Percentiles rank a stretch among this genome's conserved stretches.
Evolutionary conservation across 768 basidiomycete species (phyloP).

Genomic region (Gyrodon lividus): DNA sequence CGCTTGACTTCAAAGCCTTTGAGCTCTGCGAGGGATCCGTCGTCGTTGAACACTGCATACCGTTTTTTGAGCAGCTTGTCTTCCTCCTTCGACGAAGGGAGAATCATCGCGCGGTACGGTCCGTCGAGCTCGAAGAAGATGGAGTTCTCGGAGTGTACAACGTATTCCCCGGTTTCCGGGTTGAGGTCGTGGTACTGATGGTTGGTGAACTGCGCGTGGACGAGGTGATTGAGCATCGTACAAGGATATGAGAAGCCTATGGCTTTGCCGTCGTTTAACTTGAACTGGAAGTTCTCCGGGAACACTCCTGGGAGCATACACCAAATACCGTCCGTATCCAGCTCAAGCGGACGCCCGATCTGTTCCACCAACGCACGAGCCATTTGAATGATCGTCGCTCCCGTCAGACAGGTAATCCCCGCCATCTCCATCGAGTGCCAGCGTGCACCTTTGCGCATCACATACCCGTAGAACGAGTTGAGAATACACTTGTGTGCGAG

Average conservation of each 20-base stretch:
- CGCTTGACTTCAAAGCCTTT: conserved; percentile 99
- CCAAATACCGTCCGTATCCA: conserved; percentile 99
- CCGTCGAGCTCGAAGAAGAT: conserved; percentile 99
- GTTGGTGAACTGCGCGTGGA: conserved; percentile 93
- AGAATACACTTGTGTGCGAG: conserved; percentile 99
- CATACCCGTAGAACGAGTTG: conserved; percentile 99
- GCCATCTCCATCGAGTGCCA: conserved; percentile 99
- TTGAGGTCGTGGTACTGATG: conserved; percentile 96
- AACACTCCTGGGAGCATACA: conserved; percentile 99
- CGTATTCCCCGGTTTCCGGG: conserved; percentile 79
- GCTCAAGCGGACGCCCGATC: conserved; percentile 93
- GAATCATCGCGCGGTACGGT: conserved; percentile 98
- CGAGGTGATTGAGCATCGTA: conserved; percentile 99
- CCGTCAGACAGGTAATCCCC: conserved; percentile 96
- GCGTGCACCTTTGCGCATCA: conserved; percentile 98
- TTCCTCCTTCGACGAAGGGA: conserved; percentile 98
- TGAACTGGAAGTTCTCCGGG: conserved; percentile 97
- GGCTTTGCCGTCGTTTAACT: conserved; percentile 81
- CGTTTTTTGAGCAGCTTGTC: conserved; percentile 98
- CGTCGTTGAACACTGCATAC: conserved; percentile 98
- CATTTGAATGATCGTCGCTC: conserved; percentile 98
- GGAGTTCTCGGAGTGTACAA: conserved; percentile 90
- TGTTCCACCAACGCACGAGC: conserved; percentile 96
- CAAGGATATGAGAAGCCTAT: conserved; percentile 94
- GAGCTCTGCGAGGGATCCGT: conserved; percentile 94